These are phyloP conservation scores for Globisporangium megalacanthum DNA, from an alignment of 352 stramenopile species.

Conservation along the genomic window DNA sequence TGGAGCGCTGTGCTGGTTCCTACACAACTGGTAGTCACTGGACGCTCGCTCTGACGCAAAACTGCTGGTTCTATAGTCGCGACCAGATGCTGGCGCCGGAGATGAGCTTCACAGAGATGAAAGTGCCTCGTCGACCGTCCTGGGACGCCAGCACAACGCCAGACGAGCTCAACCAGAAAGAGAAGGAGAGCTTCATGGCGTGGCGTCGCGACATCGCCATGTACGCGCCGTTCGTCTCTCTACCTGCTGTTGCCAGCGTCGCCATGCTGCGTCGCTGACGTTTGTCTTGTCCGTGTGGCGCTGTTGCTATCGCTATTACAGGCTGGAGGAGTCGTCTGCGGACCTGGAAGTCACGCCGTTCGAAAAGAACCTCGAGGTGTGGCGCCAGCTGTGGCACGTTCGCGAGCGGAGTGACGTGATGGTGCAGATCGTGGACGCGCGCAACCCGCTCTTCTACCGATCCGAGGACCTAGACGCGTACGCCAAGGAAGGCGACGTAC, in stretches of 20 bases:
- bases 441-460: constrained; percentile 98
- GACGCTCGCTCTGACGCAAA: background rate
- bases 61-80: constrained; percentile 23
- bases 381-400: constrained; percentile 99
- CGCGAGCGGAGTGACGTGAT: constrained; percentile 97
- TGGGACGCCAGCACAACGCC: constrained; percentile 95
- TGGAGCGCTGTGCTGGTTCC: too few relatives aligned
- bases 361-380: constrained; percentile 99
- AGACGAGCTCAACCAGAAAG: constrained; percentile 92
- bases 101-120: constrained; percentile 94
- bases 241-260: background rate
- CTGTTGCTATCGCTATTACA: constrained; percentile 11
- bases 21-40: too few relatives aligned
- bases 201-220: constrained; percentile 96
- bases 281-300: background rate
- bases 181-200: constrained; percentile 97
- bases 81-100: constrained; percentile 51
- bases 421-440: constrained; percentile 98
- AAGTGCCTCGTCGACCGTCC: constrained; percentile 93
- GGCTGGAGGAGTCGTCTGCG: constrained; percentile 70
- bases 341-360: constrained; percentile 96
- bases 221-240: constrained; percentile 23
- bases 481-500: constrained; percentile 87
- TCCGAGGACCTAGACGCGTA: constrained; percentile 95
- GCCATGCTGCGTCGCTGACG: background rate